Evolutionary conservation across 805 yeast genomes (phyloP).

Genomic region (Metschnikowia shivogae): DNA sequence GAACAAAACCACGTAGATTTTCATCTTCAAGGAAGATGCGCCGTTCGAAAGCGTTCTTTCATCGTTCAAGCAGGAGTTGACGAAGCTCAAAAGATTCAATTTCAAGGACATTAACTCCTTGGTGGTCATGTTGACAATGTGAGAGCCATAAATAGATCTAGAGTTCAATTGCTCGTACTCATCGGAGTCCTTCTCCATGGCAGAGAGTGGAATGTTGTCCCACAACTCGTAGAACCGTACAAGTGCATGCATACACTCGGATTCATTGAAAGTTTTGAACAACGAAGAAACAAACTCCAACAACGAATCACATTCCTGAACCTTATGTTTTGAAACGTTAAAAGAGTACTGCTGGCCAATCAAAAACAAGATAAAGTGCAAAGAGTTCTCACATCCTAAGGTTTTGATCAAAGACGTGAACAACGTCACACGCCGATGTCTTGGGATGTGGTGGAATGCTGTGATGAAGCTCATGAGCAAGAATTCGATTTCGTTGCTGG

Average conservation of each 20-base stretch:
- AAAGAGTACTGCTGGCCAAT: conserved; percentile 75
- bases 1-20: conserved; percentile 48
- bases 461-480: conserved; percentile 85
- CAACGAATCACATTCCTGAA: conserved; percentile 61
- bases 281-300: conserved; percentile 72
- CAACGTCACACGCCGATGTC: conserved; percentile 87
- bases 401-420: conserved; percentile 76
- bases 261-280: conserved; percentile 60
- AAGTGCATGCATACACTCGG: conserved; percentile 61
- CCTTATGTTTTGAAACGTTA: conserved; percentile 47
- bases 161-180: conserved; percentile 38
- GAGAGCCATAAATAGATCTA: conserved; percentile 61
- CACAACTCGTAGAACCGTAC: conserved; percentile 48
- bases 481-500: conserved; percentile 69
- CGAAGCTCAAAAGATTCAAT: conserved; percentile 50
- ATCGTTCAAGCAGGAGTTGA: conserved; percentile 44
- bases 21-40: conserved; percentile 41
- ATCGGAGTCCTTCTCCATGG: conserved; percentile 36
- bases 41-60: conserved; percentile 22
- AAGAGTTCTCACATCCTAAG: conserved; percentile 60
- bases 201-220: conserved; percentile 43
- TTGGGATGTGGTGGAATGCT: conserved; percentile 92
- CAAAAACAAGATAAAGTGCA: conserved; percentile 70
- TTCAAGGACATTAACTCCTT: conserved; percentile 48
- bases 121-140: conserved; percentile 47